A percentile compares a stretch with the other conserved stretches of the same genome.
These are phyloP conservation scores for Kodamaea jinghongensis DNA, from an alignment of 805 yeast species.

Conservation along the genomic window DNA sequence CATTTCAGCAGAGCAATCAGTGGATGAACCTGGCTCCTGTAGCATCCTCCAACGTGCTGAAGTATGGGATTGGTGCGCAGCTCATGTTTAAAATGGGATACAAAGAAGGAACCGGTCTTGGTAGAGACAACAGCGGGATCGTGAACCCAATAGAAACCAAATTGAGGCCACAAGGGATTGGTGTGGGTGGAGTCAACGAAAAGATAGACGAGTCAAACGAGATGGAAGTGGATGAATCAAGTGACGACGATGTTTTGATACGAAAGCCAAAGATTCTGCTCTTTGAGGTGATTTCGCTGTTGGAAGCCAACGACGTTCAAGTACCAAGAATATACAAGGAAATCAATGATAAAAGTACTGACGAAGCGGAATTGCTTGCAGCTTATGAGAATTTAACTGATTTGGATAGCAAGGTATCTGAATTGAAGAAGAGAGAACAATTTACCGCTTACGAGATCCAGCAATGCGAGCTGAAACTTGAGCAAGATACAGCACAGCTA, in stretches of 20 bases:
- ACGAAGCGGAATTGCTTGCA: neutral
- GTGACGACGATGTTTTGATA: constrained; percentile 20
- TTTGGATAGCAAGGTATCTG: constrained; percentile 16
- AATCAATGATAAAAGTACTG: constrained; percentile 25
- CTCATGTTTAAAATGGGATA: constrained; percentile 85
- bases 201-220: constrained; percentile 13
- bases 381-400: constrained; percentile 15
- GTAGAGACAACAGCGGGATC: constrained; percentile 69
- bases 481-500: constrained; percentile 3
- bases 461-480: neutral
- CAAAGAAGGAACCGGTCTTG: constrained; percentile 81
- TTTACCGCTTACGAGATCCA: constrained; percentile 12
- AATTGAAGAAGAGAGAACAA: constrained; percentile 11
- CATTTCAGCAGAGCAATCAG: neutral
- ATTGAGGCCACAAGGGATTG: constrained; percentile 63
- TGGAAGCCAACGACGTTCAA: constrained; percentile 31
- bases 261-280: constrained; percentile 17
- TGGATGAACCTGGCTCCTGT: neutral
- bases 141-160: constrained; percentile 74
- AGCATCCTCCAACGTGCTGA: constrained; percentile 7
- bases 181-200: constrained; percentile 65
- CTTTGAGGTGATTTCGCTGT: constrained; percentile 32
- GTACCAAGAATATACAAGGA: constrained; percentile 38
- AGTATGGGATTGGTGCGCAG: constrained; percentile 83
- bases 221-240: constrained; percentile 15